Conservation (phyloP, 164 flowering plant genomes). For the Piper longum region DNA sequence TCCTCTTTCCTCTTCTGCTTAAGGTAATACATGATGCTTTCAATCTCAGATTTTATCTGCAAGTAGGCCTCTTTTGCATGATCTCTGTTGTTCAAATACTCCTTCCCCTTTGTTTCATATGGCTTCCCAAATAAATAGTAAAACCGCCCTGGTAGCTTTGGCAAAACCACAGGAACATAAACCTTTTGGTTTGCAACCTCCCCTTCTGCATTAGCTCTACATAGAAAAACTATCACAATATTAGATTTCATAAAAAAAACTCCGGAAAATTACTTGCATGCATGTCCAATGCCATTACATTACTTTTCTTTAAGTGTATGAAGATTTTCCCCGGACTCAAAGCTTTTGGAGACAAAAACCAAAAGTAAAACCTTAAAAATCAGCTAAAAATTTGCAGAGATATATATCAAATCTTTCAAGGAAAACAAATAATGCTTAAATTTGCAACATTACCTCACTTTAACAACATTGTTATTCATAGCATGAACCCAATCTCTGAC, state of each 20-base stretch:
- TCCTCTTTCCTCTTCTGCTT: constrained; percentile 60
- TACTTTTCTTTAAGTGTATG: neutral
- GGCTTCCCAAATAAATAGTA: constrained; percentile 84
- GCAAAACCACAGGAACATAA: constrained; percentile 43
- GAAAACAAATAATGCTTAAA: neutral
- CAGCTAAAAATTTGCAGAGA: too few species aligned
- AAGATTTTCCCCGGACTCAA: neutral
- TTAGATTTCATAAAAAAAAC: neutral
- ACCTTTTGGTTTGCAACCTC: constrained; percentile 43
- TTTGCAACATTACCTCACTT: constrained; percentile 30
- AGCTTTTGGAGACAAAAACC: too few species aligned
- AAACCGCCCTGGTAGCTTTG: constrained; percentile 76
- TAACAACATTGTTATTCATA: constrained; percentile 6
- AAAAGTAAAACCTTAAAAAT: too few species aligned
- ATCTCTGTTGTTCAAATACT: constrained; percentile 32
- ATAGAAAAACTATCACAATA: neutral
- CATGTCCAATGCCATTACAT: too few species aligned
- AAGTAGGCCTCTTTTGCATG: constrained; percentile 43
- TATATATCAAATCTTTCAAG: too few species aligned
- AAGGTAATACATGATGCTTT: constrained; percentile 32
- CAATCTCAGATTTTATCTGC: constrained; percentile 52
- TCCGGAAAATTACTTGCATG: neutral
- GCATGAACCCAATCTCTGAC: constrained; percentile 31
- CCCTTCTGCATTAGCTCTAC: constrained; percentile 31
- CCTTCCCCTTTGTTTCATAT: constrained; percentile 44